A percentile compares a stretch with the other conserved stretches of the same genome.
phyloP scores from a whole-genome alignment of 805 yeast genomes.

The Wickerhamiella lipophila region DNA sequence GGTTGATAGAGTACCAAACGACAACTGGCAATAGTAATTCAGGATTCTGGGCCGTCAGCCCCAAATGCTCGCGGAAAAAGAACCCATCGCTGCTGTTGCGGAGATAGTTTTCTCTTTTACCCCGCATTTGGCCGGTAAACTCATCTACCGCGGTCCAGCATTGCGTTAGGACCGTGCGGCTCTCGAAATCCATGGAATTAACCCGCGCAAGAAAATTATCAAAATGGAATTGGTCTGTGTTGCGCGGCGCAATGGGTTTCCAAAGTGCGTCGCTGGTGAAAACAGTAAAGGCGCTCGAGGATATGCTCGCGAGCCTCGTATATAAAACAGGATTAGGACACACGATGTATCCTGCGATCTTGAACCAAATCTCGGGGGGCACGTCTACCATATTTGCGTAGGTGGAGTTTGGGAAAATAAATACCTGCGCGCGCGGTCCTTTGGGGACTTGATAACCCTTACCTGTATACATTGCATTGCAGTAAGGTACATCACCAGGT shows the following conservation, averaged over 20 bases:
- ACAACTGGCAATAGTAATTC: constrained; percentile 1
- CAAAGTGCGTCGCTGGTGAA: constrained; percentile 6
- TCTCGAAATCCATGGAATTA: neutral
- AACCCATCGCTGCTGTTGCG: neutral
- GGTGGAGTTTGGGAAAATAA: neutral
- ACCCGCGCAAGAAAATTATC: neutral
- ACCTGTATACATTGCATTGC: neutral
- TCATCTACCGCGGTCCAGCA: constrained; percentile 7
- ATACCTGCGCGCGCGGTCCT: neutral
- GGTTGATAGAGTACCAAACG: constrained; percentile 4
- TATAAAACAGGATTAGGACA: constrained; percentile 2
- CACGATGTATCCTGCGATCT: neutral
- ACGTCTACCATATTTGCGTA: neutral
- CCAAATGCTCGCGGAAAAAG: constrained; percentile 1
- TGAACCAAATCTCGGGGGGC: constrained; percentile 8
- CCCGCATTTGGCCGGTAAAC: neutral
- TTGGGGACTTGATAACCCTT: neutral
- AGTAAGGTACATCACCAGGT: neutral
- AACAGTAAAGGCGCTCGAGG: neutral
- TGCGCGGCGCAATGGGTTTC: neutral
- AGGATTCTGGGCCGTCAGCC: neutral
- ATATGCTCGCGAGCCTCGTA: constrained; percentile 1
- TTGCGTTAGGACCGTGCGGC: neutral
- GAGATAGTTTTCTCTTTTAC: neutral
- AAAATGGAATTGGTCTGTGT: neutral